These are phyloP conservation scores for Leccinum pellstonianum DNA, from an alignment of 768 basidiomycete species.

Conservation along the genomic window DNA sequence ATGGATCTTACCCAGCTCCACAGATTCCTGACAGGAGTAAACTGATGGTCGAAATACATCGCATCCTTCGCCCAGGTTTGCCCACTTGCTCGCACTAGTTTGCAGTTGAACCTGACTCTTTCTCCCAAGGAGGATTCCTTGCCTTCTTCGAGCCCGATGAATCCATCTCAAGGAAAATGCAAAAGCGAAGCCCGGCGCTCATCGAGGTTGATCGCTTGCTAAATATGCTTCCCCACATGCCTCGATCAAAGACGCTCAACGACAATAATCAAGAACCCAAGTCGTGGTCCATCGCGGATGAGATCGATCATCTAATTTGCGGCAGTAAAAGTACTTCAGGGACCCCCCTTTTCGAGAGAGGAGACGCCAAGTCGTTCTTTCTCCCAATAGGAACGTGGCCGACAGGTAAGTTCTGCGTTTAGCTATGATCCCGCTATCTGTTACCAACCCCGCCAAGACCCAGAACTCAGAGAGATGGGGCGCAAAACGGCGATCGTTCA, in stretches of 20 bases:
- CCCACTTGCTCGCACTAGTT: background rate
- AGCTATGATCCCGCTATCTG: background rate
- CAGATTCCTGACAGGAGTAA: constrained; percentile 3
- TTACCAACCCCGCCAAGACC: background rate
- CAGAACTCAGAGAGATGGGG: constrained; percentile 4
- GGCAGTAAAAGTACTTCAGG: background rate
- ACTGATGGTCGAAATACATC: constrained; percentile 6
- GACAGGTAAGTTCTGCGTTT: background rate
- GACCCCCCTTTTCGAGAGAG: background rate
- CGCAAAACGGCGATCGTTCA: constrained; percentile 4
- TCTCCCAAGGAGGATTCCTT: constrained; percentile 2
- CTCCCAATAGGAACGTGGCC: constrained; percentile 10
- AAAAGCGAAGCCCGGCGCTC: constrained; percentile 1
- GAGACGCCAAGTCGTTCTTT: background rate
- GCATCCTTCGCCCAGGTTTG: constrained; percentile 5
- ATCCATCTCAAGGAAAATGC: background rate
- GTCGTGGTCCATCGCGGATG: constrained; percentile 4
- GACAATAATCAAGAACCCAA: background rate
- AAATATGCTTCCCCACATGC: constrained; percentile 4
- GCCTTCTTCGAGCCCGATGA: constrained; percentile 5
- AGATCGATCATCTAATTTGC: background rate
- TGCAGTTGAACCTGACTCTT: background rate
- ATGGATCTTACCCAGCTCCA: background rate
- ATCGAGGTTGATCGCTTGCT: constrained; percentile 6
- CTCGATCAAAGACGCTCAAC: constrained; percentile 1